A percentile compares a stretch with the other conserved stretches of the same genome.
These are phyloP conservation scores for Tieghemostelium lacteum DNA, from an alignment of 78 protist species.

Conservation along the genomic window DNA sequence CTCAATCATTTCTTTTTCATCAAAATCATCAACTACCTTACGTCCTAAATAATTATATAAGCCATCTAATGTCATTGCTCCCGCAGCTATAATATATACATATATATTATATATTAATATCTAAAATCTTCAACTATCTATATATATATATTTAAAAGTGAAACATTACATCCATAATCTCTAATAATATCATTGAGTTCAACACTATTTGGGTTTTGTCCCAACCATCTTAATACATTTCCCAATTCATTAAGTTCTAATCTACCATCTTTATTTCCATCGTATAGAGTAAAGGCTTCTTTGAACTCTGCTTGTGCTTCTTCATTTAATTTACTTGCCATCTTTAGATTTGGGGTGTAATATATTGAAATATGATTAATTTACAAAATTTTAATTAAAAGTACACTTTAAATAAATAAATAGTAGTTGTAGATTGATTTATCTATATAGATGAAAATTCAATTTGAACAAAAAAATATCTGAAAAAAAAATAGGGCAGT, in stretches of 20 bases:
- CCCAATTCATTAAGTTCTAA: constrained; percentile 55
- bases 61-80: constrained; percentile 41
- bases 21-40: constrained; percentile 77
- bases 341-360: too few species aligned
- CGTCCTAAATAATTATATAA: constrained; percentile 65
- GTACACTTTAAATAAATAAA: too few species aligned
- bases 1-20: constrained; percentile 73
- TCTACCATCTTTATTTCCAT: constrained; percentile 74
- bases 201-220: constrained; percentile 55
- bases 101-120: too few species aligned
- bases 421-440: too few species aligned
- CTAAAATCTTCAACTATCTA: too few species aligned
- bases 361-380: too few species aligned
- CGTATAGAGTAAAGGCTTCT: constrained; percentile 62
- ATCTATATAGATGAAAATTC: too few species aligned
- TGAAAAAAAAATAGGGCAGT: too few species aligned
- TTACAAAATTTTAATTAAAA: too few species aligned
- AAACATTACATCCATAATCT: constrained; percentile 58
- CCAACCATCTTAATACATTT: constrained; percentile 44
- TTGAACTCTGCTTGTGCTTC: constrained; percentile 78
- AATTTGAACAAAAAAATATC: too few species aligned
- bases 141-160: neutral
- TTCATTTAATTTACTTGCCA: constrained; percentile 55
- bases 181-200: constrained; percentile 47
- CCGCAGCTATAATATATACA: constrained; percentile 2